phyloP scores from a whole-genome alignment of 768 basidiomycete genomes.

The Amanita muscaria region DNA sequence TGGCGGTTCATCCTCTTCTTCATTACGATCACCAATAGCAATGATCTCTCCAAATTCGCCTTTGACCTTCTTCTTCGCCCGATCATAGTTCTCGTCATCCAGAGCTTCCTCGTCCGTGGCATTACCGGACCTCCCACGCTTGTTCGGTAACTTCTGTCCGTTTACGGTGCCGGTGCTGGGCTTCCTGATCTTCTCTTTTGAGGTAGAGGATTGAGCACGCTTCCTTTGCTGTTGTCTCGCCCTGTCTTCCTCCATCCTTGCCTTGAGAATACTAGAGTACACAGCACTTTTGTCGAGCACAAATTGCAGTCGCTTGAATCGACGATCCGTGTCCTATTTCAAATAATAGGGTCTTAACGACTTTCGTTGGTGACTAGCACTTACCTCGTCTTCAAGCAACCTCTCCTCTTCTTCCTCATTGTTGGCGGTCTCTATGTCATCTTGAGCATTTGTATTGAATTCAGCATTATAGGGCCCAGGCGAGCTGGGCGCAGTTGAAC shows the following conservation, averaged over 20 bases:
- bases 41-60: conserved; percentile 18
- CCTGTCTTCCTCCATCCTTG: conserved; percentile 65
- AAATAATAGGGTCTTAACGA: not conserved
- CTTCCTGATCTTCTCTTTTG: too few relatives aligned
- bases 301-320: conserved; percentile 46
- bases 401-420: conserved; percentile 2
- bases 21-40: conserved; percentile 11
- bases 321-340: conserved; percentile 38
- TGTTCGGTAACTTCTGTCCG: too few relatives aligned
- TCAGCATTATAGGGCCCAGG: not conserved
- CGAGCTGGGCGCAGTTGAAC: conserved; percentile 1
- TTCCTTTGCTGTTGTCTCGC: conserved; percentile 18
- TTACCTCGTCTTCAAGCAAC: conserved; percentile 8
- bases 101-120: conserved; percentile 1
- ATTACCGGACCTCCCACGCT: conserved; percentile 15
- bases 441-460: too few relatives aligned
- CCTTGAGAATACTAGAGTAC: conserved; percentile 64
- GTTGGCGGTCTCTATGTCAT: too few relatives aligned
- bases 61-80: conserved; percentile 21
- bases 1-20: conserved; percentile 20
- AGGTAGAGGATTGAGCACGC: not conserved
- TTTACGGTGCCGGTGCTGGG: too few relatives aligned
- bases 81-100: not conserved
- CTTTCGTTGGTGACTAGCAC: not conserved
- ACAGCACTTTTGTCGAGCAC: conserved; percentile 70